Evolutionary conservation across 176 grass and related monocot genomes (phyloP).

Genomic region (Leersia perrieri): DNA sequence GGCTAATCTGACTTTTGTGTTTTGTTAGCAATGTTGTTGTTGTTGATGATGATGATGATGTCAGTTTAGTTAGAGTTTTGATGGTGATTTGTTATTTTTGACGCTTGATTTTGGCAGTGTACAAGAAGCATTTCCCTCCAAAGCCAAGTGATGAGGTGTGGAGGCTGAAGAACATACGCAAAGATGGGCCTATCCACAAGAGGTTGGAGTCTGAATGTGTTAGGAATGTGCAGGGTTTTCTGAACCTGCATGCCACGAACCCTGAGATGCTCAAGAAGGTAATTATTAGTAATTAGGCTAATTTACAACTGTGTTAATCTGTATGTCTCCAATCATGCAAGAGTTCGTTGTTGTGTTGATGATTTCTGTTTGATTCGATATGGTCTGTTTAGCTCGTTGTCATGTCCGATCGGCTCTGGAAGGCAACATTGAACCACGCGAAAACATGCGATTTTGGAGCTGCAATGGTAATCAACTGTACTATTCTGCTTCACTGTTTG

Average conservation of each 20-base stretch:
- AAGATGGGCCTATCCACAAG: slow-evolving; percentile 28
- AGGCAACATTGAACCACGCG: slow-evolving; percentile 23
- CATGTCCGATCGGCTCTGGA: slow-evolving; percentile 15
- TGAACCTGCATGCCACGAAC: slow-evolving; percentile 23
- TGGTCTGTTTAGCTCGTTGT: neutral
- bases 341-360: neutral
- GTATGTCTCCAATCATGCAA: neutral
- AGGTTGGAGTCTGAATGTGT: slow-evolving; percentile 27
- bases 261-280: neutral
- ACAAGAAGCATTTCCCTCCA: slow-evolving; percentile 37
- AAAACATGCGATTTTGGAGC: slow-evolving; percentile 14
- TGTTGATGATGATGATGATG: too few relatives aligned
- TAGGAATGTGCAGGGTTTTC: slow-evolving; percentile 30
- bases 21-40: neutral
- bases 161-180: slow-evolving; percentile 38
- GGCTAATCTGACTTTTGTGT: neutral
- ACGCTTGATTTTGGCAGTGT: neutral
- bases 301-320: neutral
- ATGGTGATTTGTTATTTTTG: neutral
- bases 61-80: neutral
- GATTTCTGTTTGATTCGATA: neutral
- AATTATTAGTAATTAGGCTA: neutral
- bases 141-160: slow-evolving; percentile 24
- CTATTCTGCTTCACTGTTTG: neutral
- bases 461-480: neutral